Conservation (phyloP, 768 basidiomycete species). For the Amyloporia xantha region DNA sequence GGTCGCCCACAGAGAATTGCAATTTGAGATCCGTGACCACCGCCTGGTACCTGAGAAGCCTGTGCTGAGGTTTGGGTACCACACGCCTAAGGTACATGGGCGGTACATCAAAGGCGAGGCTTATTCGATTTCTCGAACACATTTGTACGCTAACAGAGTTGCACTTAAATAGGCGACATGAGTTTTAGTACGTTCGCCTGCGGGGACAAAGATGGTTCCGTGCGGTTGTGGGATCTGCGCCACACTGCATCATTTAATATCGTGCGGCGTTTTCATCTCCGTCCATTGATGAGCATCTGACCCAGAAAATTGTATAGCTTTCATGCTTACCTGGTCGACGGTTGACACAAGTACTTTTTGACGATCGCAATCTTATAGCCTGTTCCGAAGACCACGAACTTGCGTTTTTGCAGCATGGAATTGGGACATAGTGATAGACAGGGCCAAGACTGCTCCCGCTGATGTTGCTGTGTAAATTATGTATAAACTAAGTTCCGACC, state of each 20-base stretch:
- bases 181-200: conserved; percentile 31
- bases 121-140: not conserved
- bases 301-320: conserved; percentile 21
- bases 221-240: conserved; percentile 45
- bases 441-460: no score
- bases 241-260: conserved; percentile 12
- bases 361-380: conserved; percentile 28
- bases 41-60: conserved; percentile 30
- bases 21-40: conserved; percentile 47
- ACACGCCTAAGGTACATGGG: conserved; percentile 30
- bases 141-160: not conserved
- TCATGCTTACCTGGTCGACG: conserved; percentile 30
- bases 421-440: not conserved
- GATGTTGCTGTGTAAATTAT: no score
- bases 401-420: conserved; percentile 19
- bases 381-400: conserved; percentile 35
- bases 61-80: conserved; percentile 40
- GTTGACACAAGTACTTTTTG: conserved; percentile 32
- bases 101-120: conserved; percentile 39
- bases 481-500: no score
- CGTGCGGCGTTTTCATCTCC: not conserved
- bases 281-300: not conserved
- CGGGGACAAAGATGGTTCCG: conserved; percentile 35
- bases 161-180: conserved; percentile 11
- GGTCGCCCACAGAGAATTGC: conserved; percentile 45